Conservation (phyloP, 1,284 basidiomycete species). For the Cutaneotrichosporon spelunceum region DNA sequence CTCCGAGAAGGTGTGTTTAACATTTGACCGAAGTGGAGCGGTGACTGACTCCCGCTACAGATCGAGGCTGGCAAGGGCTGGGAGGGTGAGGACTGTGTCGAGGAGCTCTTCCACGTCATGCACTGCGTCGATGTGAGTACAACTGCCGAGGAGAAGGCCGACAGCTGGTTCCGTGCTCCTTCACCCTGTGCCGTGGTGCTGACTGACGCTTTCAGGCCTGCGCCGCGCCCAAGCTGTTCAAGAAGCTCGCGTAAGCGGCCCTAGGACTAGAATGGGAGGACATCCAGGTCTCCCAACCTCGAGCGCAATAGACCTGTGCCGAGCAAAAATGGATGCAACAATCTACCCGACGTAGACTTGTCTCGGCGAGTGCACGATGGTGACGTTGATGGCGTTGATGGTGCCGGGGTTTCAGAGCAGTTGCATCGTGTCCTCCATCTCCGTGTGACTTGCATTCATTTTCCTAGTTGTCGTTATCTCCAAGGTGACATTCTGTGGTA, state of each 20-base stretch:
- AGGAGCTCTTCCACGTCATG: slow-evolving; percentile 67
- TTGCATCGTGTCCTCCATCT: not conserved
- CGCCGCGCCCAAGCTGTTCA: slow-evolving; percentile 76
- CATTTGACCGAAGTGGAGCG: not conserved
- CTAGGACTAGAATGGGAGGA: slow-evolving; percentile 15
- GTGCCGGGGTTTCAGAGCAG: not conserved
- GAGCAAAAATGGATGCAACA: slow-evolving; percentile 26
- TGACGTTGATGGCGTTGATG: not conserved
- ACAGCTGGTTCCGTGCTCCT: not conserved
- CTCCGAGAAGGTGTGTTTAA: slow-evolving; percentile 66
- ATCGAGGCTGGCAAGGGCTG: slow-evolving; percentile 68
- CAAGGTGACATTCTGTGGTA: not conserved
- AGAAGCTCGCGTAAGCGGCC: slow-evolving; percentile 52
- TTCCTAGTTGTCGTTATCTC: not conserved
- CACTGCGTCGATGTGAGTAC: slow-evolving; percentile 77
- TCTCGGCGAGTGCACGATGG: not conserved
- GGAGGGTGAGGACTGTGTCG: slow-evolving; percentile 85
- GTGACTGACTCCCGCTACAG: slow-evolving; percentile 10
- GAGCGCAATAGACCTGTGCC: slow-evolving; percentile 12
- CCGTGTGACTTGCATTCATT: not conserved
- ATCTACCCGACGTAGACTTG: slow-evolving; percentile 8
- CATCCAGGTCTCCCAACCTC: slow-evolving; percentile 5
- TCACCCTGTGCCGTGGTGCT: slow-evolving; percentile 14
- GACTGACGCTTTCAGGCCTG: slow-evolving; percentile 57
- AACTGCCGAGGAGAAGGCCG: not conserved